Evolutionary conservation across 176 grass and related monocot genomes (phyloP).

Genomic region (Zea luxurians): DNA sequence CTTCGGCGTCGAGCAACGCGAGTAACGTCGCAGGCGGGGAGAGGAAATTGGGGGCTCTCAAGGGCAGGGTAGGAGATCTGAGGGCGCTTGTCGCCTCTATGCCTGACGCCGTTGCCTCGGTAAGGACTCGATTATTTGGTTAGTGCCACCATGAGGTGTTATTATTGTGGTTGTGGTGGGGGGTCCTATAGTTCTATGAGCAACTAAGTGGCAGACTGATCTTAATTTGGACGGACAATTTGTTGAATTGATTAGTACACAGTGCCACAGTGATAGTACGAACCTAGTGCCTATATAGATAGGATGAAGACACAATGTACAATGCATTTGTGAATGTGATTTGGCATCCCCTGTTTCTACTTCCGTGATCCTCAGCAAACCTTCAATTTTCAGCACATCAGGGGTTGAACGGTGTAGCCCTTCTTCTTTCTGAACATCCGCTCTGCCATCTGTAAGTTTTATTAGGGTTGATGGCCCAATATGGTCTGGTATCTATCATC

Average conservation of each 20-base stretch:
- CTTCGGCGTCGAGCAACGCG: constrained; percentile 41
- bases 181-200: background rate
- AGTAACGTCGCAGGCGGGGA: constrained; percentile 3
- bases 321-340: background rate
- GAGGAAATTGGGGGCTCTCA: constrained; percentile 26
- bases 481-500: too few species aligned
- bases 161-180: background rate
- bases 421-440: background rate
- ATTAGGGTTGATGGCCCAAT: too few species aligned
- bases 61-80: constrained; percentile 44
- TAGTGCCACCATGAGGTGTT: background rate
- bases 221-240: background rate
- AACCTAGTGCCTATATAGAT: background rate
- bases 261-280: background rate
- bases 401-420: background rate
- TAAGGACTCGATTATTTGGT: constrained; percentile 4
- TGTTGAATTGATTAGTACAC: background rate
- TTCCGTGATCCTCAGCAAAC: background rate
- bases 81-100: constrained; percentile 43
- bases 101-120: constrained; percentile 38
- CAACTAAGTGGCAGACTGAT: background rate
- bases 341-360: background rate
- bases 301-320: background rate
- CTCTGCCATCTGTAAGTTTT: too few species aligned
- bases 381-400: background rate